Evolutionary conservation across 108 stramenopile genomes (phyloP).

Genomic region (Skeletonema menzelii): DNA sequence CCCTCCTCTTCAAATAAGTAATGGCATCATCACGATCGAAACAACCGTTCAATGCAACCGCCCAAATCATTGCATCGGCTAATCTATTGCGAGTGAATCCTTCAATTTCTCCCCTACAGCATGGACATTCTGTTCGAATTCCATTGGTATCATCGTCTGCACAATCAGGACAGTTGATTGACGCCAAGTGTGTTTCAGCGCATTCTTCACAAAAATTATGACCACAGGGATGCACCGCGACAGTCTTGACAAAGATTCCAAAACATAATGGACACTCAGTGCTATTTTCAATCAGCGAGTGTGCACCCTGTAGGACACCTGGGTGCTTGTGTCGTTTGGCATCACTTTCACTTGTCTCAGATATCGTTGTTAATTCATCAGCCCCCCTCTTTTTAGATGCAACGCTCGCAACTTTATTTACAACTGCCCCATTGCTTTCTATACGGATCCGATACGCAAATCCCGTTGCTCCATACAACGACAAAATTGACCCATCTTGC

Average conservation of each 20-base stretch:
- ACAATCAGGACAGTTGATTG: not conserved
- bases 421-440: not conserved
- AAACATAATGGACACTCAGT: not conserved
- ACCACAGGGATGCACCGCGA: not conserved
- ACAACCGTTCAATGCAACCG: not conserved
- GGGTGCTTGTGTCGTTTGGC: not conserved
- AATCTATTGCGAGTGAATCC: conserved; percentile 1
- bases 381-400: not conserved
- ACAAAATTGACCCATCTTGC: not conserved
- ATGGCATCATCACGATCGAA: not conserved
- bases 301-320: not conserved
- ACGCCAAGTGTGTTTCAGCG: not conserved
- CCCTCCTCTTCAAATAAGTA: not conserved
- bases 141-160: not conserved
- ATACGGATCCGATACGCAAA: not conserved
- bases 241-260: not conserved
- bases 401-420: not conserved
- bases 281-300: not conserved
- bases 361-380: not conserved
- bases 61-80: not conserved
- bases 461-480: not conserved
- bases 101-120: not conserved
- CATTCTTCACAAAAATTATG: not conserved
- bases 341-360: not conserved
- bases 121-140: not conserved